Evolutionary conservation across 1,284 basidiomycete genomes (phyloP).

Genomic region (Apiotrichum gracile): DNA sequence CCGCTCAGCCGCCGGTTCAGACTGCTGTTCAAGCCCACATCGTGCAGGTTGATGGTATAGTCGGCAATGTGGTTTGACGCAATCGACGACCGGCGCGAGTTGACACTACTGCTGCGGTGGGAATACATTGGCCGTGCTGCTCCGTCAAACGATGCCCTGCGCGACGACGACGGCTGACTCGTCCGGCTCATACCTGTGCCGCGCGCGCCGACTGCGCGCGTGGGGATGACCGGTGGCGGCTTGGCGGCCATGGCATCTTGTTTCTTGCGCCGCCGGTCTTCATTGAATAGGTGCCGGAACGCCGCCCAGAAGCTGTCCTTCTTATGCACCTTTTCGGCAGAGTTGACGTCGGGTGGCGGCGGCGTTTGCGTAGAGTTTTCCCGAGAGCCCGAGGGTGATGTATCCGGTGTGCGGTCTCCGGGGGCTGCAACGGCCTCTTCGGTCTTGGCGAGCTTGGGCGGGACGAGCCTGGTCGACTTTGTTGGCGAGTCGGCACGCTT

Average conservation of each 20-base stretch:
- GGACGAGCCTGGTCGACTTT: constrained; percentile 14
- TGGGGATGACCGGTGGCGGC: constrained; percentile 24
- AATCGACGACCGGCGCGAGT: constrained; percentile 44
- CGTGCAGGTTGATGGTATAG: constrained; percentile 28
- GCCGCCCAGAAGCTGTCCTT: constrained; percentile 48
- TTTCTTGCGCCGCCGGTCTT: constrained; percentile 46
- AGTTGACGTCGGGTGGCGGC: not conserved
- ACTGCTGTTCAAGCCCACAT: constrained; percentile 20
- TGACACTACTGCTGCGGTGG: constrained; percentile 44
- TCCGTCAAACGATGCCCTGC: constrained; percentile 32
- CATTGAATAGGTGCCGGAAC: constrained; percentile 50
- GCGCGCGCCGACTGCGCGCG: constrained; percentile 29
- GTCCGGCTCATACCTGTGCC: constrained; percentile 23
- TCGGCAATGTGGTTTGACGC: constrained; percentile 34
- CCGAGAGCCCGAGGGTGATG: not conserved
- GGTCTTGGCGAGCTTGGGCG: constrained; percentile 23
- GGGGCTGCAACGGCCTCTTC: constrained; percentile 10
- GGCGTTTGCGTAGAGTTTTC: not conserved
- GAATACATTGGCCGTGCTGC: constrained; percentile 37
- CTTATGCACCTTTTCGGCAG: constrained; percentile 21
- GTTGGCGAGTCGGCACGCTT: constrained; percentile 29
- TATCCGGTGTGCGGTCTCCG: not conserved
- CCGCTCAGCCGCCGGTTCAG: constrained; percentile 35
- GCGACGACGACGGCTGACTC: constrained; percentile 16
- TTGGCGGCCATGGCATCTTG: constrained; percentile 11